Conservation (phyloP, 179 eudicot species). For the Vitellaria paradoxa region DNA sequence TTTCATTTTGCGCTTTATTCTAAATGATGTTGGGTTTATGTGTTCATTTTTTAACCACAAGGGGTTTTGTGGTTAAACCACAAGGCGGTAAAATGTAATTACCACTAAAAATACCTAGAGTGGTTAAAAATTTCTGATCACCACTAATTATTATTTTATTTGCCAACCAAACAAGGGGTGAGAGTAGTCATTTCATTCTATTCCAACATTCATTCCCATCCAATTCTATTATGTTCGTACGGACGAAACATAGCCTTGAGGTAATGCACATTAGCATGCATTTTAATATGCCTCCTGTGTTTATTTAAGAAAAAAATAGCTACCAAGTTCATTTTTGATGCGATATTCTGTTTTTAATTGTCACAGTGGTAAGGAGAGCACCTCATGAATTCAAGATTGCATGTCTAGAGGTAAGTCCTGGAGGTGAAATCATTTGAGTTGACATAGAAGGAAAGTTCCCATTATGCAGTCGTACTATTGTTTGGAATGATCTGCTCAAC, state of each 20-base stretch:
- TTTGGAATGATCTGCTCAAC: background rate
- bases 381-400: conserved; percentile 99
- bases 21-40: too few relatives aligned
- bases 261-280: background rate
- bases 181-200: too few relatives aligned
- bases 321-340: conserved; percentile 2
- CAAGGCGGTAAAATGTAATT: too few relatives aligned
- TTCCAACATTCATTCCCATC: too few relatives aligned
- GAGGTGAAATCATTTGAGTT: conserved; percentile 8
- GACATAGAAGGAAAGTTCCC: background rate
- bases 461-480: background rate
- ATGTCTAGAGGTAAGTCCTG: conserved; percentile 73
- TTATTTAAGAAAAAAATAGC: background rate
- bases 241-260: background rate
- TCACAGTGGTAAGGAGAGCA: conserved; percentile 91
- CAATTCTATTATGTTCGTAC: too few relatives aligned
- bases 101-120: too few relatives aligned
- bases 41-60: too few relatives aligned
- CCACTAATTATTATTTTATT: too few relatives aligned
- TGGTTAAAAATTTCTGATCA: too few relatives aligned
- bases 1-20: too few relatives aligned
- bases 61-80: too few relatives aligned
- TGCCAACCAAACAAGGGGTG: too few relatives aligned
- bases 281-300: background rate
- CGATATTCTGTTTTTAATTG: background rate